A percentile compares a stretch with the other conserved stretches of the same genome.
These are phyloP conservation scores for Xylariaceae sp. DNA, from an alignment of 2,329 filamentous ascomycete species.

Conservation along the genomic window DNA sequence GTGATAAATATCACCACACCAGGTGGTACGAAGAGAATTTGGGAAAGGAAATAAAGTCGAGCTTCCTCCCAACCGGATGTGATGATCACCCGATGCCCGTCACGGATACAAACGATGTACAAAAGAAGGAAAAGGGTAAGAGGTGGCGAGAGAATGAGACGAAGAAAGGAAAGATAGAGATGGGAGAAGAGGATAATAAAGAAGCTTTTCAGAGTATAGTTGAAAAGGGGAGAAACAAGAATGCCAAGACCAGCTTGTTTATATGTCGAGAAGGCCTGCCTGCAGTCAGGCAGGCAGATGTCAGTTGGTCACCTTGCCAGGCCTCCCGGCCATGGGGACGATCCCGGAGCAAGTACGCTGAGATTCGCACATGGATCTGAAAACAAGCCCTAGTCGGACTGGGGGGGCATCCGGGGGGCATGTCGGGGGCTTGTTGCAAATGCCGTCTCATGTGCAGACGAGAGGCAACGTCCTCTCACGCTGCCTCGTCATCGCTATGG, in stretches of 20 bases:
- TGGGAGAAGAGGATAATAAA: background rate
- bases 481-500: slow-evolving; percentile 2
- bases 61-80: background rate
- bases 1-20: slow-evolving; percentile 16
- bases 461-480: background rate
- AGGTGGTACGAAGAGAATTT: slow-evolving; percentile 16
- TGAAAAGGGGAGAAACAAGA: background rate
- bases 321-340: no score
- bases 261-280: background rate
- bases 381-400: slow-evolving; percentile 5
- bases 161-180: background rate
- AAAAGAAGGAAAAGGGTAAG: background rate
- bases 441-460: slow-evolving; percentile 1
- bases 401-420: background rate
- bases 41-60: slow-evolving; percentile 2
- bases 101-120: slow-evolving; percentile 2
- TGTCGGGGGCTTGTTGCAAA: slow-evolving; percentile 1
- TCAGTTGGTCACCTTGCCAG: no score
- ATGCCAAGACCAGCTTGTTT: slow-evolving; percentile 2
- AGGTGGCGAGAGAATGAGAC: background rate
- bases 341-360: slow-evolving; percentile 1
- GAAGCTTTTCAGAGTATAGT: background rate
- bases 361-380: slow-evolving; percentile 1
- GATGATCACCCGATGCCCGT: background rate
- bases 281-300: no score